Evolutionary conservation across 805 yeast species (phyloP).

Genomic region (Scheffersomyces coipomensis): DNA sequence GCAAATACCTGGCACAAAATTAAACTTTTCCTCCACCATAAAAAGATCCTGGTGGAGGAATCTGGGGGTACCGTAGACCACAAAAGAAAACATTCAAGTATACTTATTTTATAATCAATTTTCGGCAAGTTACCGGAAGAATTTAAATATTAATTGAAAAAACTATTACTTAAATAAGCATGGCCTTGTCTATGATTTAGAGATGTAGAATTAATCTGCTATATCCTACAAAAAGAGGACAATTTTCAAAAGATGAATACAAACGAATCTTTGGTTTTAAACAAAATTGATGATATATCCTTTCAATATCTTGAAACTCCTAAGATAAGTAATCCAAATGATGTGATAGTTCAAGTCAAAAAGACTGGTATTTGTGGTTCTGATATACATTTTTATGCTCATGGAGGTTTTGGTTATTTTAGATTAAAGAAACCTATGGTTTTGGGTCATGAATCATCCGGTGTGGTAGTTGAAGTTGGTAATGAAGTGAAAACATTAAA

Average conservation of each 20-base stretch:
- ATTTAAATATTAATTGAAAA: background rate
- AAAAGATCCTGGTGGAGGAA: background rate
- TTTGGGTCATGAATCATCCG: slow-evolving; percentile 47
- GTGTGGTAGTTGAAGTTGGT: slow-evolving; percentile 49
- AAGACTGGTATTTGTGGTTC: slow-evolving; percentile 21
- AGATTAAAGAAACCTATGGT: slow-evolving; percentile 31
- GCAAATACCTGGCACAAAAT: no score
- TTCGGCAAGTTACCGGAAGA: background rate
- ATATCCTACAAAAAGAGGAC: background rate
- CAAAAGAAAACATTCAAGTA: background rate
- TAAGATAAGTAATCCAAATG: slow-evolving; percentile 10
- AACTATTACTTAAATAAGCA: background rate
- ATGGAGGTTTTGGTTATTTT: slow-evolving; percentile 26
- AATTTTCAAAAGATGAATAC: slow-evolving; percentile 2
- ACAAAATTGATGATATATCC: slow-evolving; percentile 1
- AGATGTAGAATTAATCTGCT: background rate
- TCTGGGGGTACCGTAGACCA: background rate
- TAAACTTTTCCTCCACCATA: background rate
- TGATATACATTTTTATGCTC: slow-evolving; percentile 21
- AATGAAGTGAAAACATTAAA: slow-evolving; percentile 43
- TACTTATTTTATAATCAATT: background rate
- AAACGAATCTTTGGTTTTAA: background rate
- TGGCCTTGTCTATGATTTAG: background rate
- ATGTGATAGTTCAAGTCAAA: slow-evolving; percentile 18
- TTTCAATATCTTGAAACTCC: background rate